Evolutionary conservation across 441 rosid genomes (phyloP), one percentile per base, ranked within the genome.

Genomic region (Gossypium trilobum): DNA sequence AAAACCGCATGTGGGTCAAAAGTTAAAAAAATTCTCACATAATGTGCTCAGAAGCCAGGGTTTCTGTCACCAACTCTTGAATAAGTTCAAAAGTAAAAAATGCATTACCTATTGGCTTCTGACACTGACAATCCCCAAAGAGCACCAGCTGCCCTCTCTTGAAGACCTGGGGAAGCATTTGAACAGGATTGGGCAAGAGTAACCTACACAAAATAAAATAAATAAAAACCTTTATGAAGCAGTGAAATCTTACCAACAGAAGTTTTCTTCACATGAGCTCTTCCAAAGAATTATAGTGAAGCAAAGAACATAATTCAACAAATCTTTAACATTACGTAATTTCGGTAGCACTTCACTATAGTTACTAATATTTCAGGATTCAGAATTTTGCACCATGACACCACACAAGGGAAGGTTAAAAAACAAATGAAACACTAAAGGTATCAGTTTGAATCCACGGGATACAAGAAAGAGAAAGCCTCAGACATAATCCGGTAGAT

Each of bases 121-220:
- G 99, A 95, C n/a, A 95, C 99, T 0, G 97, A 95, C 81, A 95
- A 85, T 77, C 99, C 99, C 99, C 97, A 92, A 13, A 95, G 94
- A 74, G 99, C 99, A 75, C 99, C 99, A 57, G 97, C 99, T 20
- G 97, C 99, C 82, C 99, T 87, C 83, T 95, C 99, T 83, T 95
- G 99, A 80, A 95, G 99, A 83, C 97, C 99, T 42, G 91, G 87
- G 51, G 99, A 91, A 61, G 96, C 91, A 85, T 91, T 86, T 64
- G 96, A 81, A 74, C 97, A 95, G 25, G 97, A 85, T 75, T 91
- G 94, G 44, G 97, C 99, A 50, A 95, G 97, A 36, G 87, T 81
- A 78, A 95, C 97, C 97, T 94, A 71, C 65, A 80, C 8, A 70
- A 70, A 72, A 79, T 50, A 75, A 16, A 63, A 23, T 20, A 55